phyloP scores from a whole-genome alignment of 345 rosid genomes.

The Sisymbrium altissimum region DNA sequence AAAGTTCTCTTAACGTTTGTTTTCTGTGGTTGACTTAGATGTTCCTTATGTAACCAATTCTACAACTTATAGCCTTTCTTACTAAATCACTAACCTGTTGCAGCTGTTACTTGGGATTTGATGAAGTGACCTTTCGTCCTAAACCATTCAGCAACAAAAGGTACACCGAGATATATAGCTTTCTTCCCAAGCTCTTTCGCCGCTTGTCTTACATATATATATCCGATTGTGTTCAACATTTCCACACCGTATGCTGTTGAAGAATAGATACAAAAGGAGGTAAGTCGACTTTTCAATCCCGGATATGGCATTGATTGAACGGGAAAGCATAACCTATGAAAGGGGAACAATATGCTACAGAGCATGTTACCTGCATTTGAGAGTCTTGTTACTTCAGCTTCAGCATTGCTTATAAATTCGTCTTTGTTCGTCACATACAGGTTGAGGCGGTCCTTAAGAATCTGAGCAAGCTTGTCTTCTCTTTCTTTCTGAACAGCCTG shows the following conservation, averaged over 20 bases:
- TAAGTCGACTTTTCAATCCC: neutral
- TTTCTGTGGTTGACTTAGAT: neutral
- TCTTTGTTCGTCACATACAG: conserved; percentile 76
- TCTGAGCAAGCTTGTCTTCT: conserved; percentile 83
- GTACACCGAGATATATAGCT: conserved; percentile 77
- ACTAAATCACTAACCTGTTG: conserved; percentile 81
- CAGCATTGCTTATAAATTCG: conserved; percentile 57
- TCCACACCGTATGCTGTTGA: conserved; percentile 89
- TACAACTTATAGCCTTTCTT: conserved; percentile 45
- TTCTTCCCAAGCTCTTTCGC: conserved; percentile 98
- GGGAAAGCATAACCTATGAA: conserved; percentile 13
- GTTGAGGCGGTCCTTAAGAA: conserved; percentile 67
- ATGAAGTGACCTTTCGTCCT: conserved; percentile 91
- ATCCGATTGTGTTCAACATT: conserved; percentile 93
- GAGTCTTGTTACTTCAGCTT: conserved; percentile 84
- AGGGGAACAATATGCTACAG: conserved; percentile 1
- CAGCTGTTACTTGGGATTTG: conserved; percentile 98
- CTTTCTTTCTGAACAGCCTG: conserved; percentile 97
- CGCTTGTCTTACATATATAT: conserved; percentile 86
- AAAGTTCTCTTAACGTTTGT: conserved; percentile 1
- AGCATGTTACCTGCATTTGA: conserved; percentile 71
- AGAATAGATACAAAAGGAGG: neutral
- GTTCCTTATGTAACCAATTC: neutral
- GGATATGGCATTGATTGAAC: neutral
- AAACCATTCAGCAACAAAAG: conserved; percentile 97